These are phyloP conservation scores for Geranomyces variabilis DNA, from an alignment of 192 early-diverging fungal species.

Conservation along the genomic window DNA sequence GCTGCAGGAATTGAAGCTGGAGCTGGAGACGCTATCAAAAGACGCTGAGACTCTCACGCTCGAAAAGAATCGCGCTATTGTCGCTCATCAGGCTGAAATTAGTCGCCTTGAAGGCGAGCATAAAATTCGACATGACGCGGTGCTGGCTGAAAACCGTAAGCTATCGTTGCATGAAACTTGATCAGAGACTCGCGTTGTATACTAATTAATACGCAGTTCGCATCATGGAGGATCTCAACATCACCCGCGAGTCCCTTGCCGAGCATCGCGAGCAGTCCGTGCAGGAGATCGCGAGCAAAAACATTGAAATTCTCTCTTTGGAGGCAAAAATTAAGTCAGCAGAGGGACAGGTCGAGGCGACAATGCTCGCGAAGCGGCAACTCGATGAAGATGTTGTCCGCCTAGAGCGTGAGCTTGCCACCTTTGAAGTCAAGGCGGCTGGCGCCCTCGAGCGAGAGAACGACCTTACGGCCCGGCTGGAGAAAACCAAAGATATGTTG, in stretches of 20 bases:
- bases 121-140: too few relatives aligned
- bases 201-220: too few relatives aligned
- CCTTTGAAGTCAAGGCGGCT: not conserved
- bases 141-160: too few relatives aligned
- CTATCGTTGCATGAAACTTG: too few relatives aligned
- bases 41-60: too few relatives aligned
- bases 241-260: too few relatives aligned
- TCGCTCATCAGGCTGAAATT: too few relatives aligned
- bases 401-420: not conserved
- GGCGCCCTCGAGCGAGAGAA: constrained; percentile 1
- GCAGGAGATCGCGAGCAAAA: not conserved
- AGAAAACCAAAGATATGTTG: constrained; percentile 1
- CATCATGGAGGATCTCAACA: too few relatives aligned
- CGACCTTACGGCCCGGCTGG: not conserved
- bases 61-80: too few relatives aligned
- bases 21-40: not conserved
- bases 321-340: constrained; percentile 10
- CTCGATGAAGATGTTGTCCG: constrained; percentile 10
- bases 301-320: not conserved
- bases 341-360: not conserved
- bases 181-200: too few relatives aligned
- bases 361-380: not conserved
- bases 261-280: too few relatives aligned
- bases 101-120: too few relatives aligned
- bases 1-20: not conserved